A percentile compares a stretch with the other conserved stretches of the same genome.
These are phyloP conservation scores for Orbilia javanica DNA, from an alignment of 2,329 filamentous ascomycete genomes.

Conservation along the genomic window DNA sequence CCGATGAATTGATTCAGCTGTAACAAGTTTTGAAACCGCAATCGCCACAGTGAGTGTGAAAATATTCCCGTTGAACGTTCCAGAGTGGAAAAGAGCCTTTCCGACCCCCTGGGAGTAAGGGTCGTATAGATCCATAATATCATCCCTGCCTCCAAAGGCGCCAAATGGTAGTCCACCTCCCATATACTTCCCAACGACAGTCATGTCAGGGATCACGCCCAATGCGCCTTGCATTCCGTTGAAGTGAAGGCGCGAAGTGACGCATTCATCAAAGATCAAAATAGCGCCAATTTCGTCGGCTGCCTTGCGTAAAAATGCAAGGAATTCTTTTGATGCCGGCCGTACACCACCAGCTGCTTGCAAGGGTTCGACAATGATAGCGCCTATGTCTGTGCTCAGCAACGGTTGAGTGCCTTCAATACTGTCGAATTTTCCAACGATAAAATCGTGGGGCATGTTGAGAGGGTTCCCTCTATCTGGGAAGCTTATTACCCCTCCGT, in stretches of 20 bases:
- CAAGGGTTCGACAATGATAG: slow-evolving; percentile 76
- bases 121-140: slow-evolving; percentile 69
- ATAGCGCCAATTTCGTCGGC: slow-evolving; percentile 68
- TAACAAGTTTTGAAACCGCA: slow-evolving; percentile 58
- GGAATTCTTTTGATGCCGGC: slow-evolving; percentile 69
- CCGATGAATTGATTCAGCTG: background rate
- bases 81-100: slow-evolving; percentile 67
- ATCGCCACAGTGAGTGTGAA: slow-evolving; percentile 72
- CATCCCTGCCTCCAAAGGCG: slow-evolving; percentile 73
- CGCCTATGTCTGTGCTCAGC: slow-evolving; percentile 70
- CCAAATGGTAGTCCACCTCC: slow-evolving; percentile 77
- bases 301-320: slow-evolving; percentile 68
- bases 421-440: slow-evolving; percentile 75
- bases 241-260: slow-evolving; percentile 74
- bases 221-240: slow-evolving; percentile 68
- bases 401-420: slow-evolving; percentile 67
- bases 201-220: slow-evolving; percentile 72
- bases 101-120: slow-evolving; percentile 68
- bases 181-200: slow-evolving; percentile 75
- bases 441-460: slow-evolving; percentile 71
- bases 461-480: slow-evolving; percentile 64
- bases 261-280: slow-evolving; percentile 79
- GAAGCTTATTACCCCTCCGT: slow-evolving; percentile 71
- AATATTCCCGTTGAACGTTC: slow-evolving; percentile 78
- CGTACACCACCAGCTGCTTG: slow-evolving; percentile 74